These are phyloP conservation scores for Trichoderma semiorbis DNA, from an alignment of 2,329 filamentous ascomycete genomes.

Conservation along the genomic window DNA sequence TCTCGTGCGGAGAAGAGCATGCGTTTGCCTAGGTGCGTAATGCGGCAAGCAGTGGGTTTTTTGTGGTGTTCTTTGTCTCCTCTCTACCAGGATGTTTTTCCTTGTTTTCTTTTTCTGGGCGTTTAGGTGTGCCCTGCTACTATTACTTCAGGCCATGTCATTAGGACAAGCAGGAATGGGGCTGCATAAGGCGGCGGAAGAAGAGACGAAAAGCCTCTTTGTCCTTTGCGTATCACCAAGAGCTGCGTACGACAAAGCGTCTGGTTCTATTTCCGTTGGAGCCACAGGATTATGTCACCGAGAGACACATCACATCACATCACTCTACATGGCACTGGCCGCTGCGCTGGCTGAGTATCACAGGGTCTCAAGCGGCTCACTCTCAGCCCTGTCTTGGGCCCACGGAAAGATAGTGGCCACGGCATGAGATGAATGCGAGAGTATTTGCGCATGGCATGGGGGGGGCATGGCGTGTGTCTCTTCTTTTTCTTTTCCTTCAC, in stretches of 20 bases:
- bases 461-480: background rate
- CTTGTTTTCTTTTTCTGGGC: background rate
- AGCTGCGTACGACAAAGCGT: background rate
- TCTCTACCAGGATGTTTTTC: background rate
- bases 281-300: background rate
- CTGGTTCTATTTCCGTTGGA: background rate
- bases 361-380: background rate
- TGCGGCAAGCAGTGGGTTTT: background rate
- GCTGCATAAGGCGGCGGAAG: background rate
- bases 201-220: background rate
- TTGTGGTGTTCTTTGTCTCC: background rate
- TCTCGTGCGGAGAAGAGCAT: constrained; percentile 1
- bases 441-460: background rate
- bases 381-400: background rate
- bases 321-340: background rate
- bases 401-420: background rate
- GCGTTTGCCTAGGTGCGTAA: background rate
- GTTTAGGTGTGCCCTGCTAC: background rate
- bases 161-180: background rate
- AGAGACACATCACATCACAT: constrained; percentile 14
- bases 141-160: background rate
- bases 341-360: constrained; percentile 3
- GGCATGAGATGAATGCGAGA: background rate
- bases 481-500: background rate
- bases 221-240: background rate